phyloP scores from a whole-genome alignment of 331 rosid species.

The Quercus phellos region DNA sequence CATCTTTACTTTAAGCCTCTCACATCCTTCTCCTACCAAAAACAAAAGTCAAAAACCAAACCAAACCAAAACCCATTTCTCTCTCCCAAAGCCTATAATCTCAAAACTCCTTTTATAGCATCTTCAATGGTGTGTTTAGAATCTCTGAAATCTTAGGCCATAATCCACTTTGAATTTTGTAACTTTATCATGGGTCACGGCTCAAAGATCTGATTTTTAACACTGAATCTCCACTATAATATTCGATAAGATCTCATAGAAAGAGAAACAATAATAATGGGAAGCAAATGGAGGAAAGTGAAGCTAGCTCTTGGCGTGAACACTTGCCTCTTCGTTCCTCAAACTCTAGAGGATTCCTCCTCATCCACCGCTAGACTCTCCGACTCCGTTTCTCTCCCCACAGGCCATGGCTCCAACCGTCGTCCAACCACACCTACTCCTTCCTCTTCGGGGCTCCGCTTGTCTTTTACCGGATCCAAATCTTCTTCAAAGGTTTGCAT shows the following conservation, averaged over 20 bases:
- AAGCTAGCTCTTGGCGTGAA: constrained; percentile 66
- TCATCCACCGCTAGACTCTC: constrained; percentile 36
- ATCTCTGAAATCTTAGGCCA: constrained; percentile 11
- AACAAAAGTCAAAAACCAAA: background rate
- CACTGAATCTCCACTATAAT: too few relatives aligned
- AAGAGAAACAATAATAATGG: constrained; percentile 30
- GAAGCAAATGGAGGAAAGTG: constrained; percentile 82
- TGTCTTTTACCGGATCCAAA: constrained; percentile 46
- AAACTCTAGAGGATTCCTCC: constrained; percentile 44
- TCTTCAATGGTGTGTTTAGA: background rate
- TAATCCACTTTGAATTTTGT: constrained; percentile 14
- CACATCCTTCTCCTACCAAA: background rate
- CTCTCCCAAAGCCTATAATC: background rate
- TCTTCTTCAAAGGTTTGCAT: constrained; percentile 63
- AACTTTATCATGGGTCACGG: constrained; percentile 18
- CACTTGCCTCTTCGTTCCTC: constrained; percentile 57
- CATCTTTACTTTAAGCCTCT: background rate
- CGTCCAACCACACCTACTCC: constrained; percentile 47
- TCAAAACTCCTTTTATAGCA: constrained; percentile 1
- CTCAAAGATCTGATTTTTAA: constrained; percentile 21
- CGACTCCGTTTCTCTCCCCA: constrained; percentile 30
- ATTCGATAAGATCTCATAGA: background rate
- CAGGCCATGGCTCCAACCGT: constrained; percentile 31
- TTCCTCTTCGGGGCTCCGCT: constrained; percentile 48
- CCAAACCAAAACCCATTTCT: background rate